Base-by-base conservation (phyloP, 352 stramenopile genomes). In the Phytophthora cactorum region DNA sequence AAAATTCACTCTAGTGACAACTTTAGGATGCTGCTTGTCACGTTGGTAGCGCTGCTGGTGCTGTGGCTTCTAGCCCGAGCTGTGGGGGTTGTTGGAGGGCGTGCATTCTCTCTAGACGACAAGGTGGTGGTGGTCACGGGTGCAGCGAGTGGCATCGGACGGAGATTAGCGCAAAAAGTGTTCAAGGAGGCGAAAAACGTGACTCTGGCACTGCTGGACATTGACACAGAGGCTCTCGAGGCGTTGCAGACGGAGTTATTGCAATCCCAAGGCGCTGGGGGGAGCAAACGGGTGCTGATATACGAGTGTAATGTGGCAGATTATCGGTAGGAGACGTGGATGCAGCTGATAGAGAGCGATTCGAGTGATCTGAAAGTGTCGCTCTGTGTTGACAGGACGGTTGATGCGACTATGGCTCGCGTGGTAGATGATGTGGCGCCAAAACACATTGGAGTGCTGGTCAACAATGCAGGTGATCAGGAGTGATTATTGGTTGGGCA, bases 121-220 rank as follows among this genome's bases (percentile, higher is more conserved):
- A 79, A 79, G 50, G 84, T 87, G 11, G 70, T 92, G 31, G 71
- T 94, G 7, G 77, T 94, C 60, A 94, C 86, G 2, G 86, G 86
- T 17, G 84, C 82, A 12, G 84, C 73, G 28, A 75, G 54, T 32
- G 86, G 86, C 15, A 81, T 94, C 52, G 86, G 86, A 36, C 68
- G 72, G 38, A 52, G 58, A 28, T 67, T 94, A 28, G 79, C 79
- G 34, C 45, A 53, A 6, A 76, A 74, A 12, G 28, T 92, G 38
- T 68, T 75, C 27, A 32, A 12, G 0, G 60, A 74, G 27, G 59
- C 77, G 15, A 11, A 17, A 8, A 17, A 62, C 15, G 72, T 76
- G 55, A 91, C 77, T 50, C 55, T 94, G 50, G 78, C 78, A 29
- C 69, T 94, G 43, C 31, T 94, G 44, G 86, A 94, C 55, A 75